Conservation (phyloP, 1,284 basidiomycete genomes). For the Omphalotus olearius region DNA sequence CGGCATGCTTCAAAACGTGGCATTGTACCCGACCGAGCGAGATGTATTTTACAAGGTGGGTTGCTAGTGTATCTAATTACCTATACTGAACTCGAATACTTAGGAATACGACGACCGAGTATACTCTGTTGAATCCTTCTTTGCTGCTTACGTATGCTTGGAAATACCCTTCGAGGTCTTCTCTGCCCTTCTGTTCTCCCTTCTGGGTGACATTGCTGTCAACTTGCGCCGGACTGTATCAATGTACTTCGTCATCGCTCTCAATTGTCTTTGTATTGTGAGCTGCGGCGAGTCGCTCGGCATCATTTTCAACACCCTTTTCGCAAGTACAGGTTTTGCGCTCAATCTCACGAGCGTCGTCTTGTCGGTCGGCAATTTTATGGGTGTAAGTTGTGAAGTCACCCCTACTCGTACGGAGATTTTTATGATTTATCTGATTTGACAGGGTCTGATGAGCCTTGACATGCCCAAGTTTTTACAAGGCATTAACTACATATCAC, state of each 20-base stretch:
- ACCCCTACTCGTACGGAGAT: too few species aligned
- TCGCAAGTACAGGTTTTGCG: slow-evolving; percentile 15
- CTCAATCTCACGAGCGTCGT: slow-evolving; percentile 14
- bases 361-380: slow-evolving; percentile 14
- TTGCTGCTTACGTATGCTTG: slow-evolving; percentile 11
- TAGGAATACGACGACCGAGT: slow-evolving; percentile 15
- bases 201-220: slow-evolving; percentile 12
- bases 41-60: slow-evolving; percentile 16
- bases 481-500: slow-evolving; percentile 17
- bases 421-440: too few species aligned
- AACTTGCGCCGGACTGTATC: slow-evolving; percentile 12
- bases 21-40: slow-evolving; percentile 15
- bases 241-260: slow-evolving; percentile 16
- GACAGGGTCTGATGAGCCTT: slow-evolving; percentile 13
- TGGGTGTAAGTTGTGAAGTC: slow-evolving; percentile 15
- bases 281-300: slow-evolving; percentile 15
- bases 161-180: slow-evolving; percentile 15
- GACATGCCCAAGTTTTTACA: slow-evolving; percentile 14
- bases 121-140: slow-evolving; percentile 16
- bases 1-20: slow-evolving; percentile 16
- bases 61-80: not conserved
- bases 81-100: not conserved
- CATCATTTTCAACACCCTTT: slow-evolving; percentile 17
- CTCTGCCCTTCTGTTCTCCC: slow-evolving; percentile 11
- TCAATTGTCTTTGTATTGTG: slow-evolving; percentile 16